Evolutionary conservation across 495 filamentous ascomycete species (phyloP), one percentile per base, ranked within the genome.

Genomic region (Immersiella caudata): DNA sequence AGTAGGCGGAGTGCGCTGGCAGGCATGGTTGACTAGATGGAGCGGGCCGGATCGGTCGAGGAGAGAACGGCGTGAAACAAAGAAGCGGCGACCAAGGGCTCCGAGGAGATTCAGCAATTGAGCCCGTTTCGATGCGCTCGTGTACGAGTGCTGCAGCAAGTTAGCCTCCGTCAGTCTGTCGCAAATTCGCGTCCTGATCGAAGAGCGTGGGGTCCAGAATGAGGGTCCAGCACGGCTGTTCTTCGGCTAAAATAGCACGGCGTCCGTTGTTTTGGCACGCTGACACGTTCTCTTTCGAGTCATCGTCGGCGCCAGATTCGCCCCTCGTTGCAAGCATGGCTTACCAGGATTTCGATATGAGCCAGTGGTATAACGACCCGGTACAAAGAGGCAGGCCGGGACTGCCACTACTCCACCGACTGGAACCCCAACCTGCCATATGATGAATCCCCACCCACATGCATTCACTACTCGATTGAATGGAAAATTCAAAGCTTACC

Each of bases 1-100:
- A 70, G 68, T 6, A 70, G 65, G 49, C 65, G 64, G 56, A 69
- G 49, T 21, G 22, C n/a, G 25, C 58, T n/a, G 29, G 24, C 65
- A 33, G 65, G 64, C 64, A 66, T 66, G 27, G 55, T 29, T 24
- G 55, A 29, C 20, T 58, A 29, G 55, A 58, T 58, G 55, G 55
- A 25, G 55, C 55, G n/a, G 55, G 49, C 49, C 49, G 49, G 49
- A 52, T 52, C 49, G 49, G 49, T 52, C 4, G 49, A 52, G 3
- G 49, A 52, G 49, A 52, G 49, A 14, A 3, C 49, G 49, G 49
- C 40, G 40, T 49, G 9, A 49, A 49, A 49, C 40, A 49, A 49
- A 49, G 40, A 49, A 49, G 40, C 40, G 40, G 40, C 40, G 40
- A 49, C 40, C n/a, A n/a, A n/a, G n/a, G n/a, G n/a, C 40, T 49